phyloP scores from a whole-genome alignment of 495 filamentous ascomycete species.

The Annulohypoxylon bovei region DNA sequence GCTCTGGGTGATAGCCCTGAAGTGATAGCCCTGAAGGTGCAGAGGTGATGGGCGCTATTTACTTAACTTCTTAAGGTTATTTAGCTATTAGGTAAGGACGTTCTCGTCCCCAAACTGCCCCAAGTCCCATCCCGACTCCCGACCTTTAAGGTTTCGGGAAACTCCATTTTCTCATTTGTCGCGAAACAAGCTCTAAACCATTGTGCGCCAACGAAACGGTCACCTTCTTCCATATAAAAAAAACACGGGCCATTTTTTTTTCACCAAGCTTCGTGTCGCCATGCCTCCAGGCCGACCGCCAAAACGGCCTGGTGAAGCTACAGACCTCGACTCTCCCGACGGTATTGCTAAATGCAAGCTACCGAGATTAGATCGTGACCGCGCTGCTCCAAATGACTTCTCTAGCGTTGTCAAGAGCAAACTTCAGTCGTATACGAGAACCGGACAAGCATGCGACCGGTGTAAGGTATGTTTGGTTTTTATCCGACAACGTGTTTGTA shows the following conservation, averaged over 20 bases:
- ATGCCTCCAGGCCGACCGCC: slow-evolving; percentile 51
- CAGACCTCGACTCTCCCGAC: slow-evolving; percentile 43
- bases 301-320: slow-evolving; percentile 55
- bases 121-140: not conserved
- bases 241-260: slow-evolving; percentile 8
- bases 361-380: slow-evolving; percentile 55
- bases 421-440: slow-evolving; percentile 71
- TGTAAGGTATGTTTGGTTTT: slow-evolving; percentile 75
- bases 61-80: not conserved
- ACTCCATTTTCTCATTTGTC: slow-evolving; percentile 41
- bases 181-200: slow-evolving; percentile 36
- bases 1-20: not conserved
- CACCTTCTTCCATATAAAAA: slow-evolving; percentile 1
- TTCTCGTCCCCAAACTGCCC: not conserved
- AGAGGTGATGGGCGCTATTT: not conserved
- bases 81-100: slow-evolving; percentile 13
- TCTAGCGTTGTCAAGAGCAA: slow-evolving; percentile 73
- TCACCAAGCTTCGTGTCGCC: slow-evolving; percentile 39
- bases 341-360: slow-evolving; percentile 55
- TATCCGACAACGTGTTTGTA: slow-evolving; percentile 1
- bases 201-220: slow-evolving; percentile 37
- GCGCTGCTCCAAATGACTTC: slow-evolving; percentile 64
- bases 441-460: slow-evolving; percentile 88
- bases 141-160: slow-evolving; percentile 42
- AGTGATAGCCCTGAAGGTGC: not conserved